phyloP scores from a whole-genome alignment of 179 eudicot species.

The Corrigiola litoralis region DNA sequence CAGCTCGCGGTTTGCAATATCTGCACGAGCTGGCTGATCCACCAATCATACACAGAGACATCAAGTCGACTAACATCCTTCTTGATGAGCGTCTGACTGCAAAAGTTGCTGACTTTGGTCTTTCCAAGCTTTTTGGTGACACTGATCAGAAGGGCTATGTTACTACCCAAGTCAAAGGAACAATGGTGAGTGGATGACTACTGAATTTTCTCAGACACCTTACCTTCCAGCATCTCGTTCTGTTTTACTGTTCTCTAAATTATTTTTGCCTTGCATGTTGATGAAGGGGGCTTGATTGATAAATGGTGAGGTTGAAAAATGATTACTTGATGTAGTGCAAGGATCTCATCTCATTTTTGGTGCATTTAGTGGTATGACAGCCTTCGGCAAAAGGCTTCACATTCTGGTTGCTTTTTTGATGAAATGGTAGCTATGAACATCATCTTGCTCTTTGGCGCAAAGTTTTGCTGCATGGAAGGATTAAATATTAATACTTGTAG shows the following conservation, averaged over 20 bases:
- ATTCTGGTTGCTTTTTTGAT: not conserved
- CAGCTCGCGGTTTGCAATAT: constrained; percentile 48
- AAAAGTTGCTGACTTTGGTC: constrained; percentile 52
- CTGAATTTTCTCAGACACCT: not conserved
- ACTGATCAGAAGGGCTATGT: constrained; percentile 36
- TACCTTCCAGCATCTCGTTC: not conserved
- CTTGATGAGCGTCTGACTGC: constrained; percentile 40
- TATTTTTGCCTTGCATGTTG: not conserved
- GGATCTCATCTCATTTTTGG: not conserved
- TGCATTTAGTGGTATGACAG: too few relatives aligned
- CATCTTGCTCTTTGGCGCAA: too few relatives aligned
- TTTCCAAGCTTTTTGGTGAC: constrained; percentile 43
- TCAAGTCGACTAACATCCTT: constrained; percentile 35
- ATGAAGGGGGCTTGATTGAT: too few relatives aligned
- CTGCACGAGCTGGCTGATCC: constrained; percentile 54
- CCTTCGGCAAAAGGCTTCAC: too few relatives aligned
- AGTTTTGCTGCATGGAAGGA: too few relatives aligned
- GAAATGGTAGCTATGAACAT: not conserved
- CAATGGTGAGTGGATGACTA: constrained; percentile 32
- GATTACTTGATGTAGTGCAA: not conserved
- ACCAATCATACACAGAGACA: constrained; percentile 47
- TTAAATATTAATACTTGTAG: too few relatives aligned
- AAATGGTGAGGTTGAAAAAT: too few relatives aligned
- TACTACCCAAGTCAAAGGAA: constrained; percentile 55
- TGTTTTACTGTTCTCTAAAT: not conserved